Percentiles rank a stretch among this genome's conserved stretches.
Evolutionary conservation across 1,284 basidiomycete species (phyloP).

Genomic region (Trichosporon coremiiforme): DNA sequence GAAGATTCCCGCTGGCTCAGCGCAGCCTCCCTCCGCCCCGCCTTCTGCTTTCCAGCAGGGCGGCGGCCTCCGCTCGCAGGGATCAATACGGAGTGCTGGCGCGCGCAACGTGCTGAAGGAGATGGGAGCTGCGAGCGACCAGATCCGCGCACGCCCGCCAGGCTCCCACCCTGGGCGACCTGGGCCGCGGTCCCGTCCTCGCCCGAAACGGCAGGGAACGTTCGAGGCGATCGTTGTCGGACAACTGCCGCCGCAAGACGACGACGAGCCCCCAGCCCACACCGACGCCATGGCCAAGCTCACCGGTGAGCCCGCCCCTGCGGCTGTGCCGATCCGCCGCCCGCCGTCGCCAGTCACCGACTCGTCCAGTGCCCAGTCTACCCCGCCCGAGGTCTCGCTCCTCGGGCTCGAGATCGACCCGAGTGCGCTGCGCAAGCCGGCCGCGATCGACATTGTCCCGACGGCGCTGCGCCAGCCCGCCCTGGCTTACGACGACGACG

Average conservation of each 20-base stretch:
- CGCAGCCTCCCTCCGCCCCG: background rate
- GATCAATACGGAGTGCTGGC: background rate
- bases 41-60: background rate
- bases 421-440: slow-evolving; percentile 1
- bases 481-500: background rate
- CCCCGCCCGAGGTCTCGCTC: background rate
- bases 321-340: slow-evolving; percentile 1
- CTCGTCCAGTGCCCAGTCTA: background rate
- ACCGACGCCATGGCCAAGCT: background rate
- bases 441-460: background rate
- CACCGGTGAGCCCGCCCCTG: background rate
- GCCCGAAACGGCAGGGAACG: slow-evolving; percentile 22
- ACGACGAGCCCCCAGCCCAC: background rate
- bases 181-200: slow-evolving; percentile 3
- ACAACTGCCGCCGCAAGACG: background rate
- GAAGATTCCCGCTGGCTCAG: background rate
- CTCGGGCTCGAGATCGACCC: slow-evolving; percentile 11
- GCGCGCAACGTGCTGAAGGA: slow-evolving; percentile 13
- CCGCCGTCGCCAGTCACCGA: background rate
- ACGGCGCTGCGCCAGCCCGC: background rate
- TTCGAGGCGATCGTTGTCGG: slow-evolving; percentile 35
- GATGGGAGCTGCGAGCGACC: slow-evolving; percentile 15
- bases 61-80: background rate
- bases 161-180: slow-evolving; percentile 13
- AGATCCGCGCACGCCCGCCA: slow-evolving; percentile 10